Evolutionary conservation across 495 filamentous ascomycete species (phyloP), one percentile per base, ranked within the genome.

Genomic region (Penicillium bialowiezense): DNA sequence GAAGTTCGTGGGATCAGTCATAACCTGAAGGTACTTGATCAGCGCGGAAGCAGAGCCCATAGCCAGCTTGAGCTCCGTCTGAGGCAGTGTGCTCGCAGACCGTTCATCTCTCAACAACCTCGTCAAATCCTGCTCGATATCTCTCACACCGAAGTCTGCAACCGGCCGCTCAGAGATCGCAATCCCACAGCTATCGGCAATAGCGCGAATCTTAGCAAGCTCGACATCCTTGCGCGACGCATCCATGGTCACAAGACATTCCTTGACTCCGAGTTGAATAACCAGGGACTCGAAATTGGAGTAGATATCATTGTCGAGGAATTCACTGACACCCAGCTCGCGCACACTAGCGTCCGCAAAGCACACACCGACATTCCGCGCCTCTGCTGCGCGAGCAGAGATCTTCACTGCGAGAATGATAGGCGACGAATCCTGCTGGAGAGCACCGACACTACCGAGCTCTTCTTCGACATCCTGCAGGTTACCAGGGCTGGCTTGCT

Each of bases 381-480:
- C 89, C 65, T 96, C 91, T 0, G 83, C 79, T 2, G 90, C 91
- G 61, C 87, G 91, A 2, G 89, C 85, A 0, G 87, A 86, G 29
- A 97, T 86, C 70, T 96, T 97, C 59, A 98, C 90, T 3, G 93
- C 88, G 5, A 98, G 69, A 32, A 98, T 96, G 46, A 97, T 91
- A 18, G 93, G 93, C 3, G 93, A 89, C 2, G 87, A 84, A 35
- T 96, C 92, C 56, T 91, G 81, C 44, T 91, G 84, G 44, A 63
- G 34, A 12, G 57, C 71, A 12, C 69, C 69, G n/a, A 70, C 70
- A 34, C 67, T 70, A 6, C 92, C 93, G 4, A 98, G 81, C 50
- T 98, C 93, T 24, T 98, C 95, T 67, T 98, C 93, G 29, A 98
- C 85, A 65, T 97, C 95, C 69, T 98, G 95, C 28, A 98, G 69